Evolutionary conservation across 2,329 filamentous ascomycete genomes (phyloP).

Genomic region (Aureobasidium pullulans): DNA sequence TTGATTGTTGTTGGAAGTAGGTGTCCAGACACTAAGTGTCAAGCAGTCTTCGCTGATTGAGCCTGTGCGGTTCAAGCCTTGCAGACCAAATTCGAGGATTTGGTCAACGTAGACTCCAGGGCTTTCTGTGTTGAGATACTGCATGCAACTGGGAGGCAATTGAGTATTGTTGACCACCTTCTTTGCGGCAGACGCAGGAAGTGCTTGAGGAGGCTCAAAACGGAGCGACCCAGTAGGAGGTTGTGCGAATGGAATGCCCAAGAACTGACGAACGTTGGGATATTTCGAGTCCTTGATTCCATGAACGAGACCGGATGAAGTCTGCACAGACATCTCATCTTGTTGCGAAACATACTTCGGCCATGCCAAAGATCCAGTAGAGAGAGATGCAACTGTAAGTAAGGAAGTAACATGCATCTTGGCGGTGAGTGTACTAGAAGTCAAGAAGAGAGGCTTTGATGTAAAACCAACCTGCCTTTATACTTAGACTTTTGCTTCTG

Average conservation of each 20-base stretch:
- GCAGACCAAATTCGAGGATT: slow-evolving; percentile 25
- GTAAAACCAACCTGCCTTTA: not conserved
- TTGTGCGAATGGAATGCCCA: slow-evolving; percentile 22
- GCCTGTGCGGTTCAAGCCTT: slow-evolving; percentile 24
- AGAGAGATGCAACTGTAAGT: not conserved
- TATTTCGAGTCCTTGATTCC: slow-evolving; percentile 15
- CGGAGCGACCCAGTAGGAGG: slow-evolving; percentile 20
- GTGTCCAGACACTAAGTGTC: slow-evolving; percentile 40
- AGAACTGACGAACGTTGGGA: slow-evolving; percentile 19
- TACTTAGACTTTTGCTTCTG: not conserved
- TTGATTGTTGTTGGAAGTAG: slow-evolving; percentile 18
- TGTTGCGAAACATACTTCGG: not conserved
- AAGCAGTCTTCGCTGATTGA: slow-evolving; percentile 39
- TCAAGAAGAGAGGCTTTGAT: not conserved
- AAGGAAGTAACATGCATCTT: slow-evolving; percentile 1
- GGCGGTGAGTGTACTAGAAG: not conserved
- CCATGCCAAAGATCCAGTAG: not conserved
- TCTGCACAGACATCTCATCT: slow-evolving; percentile 1
- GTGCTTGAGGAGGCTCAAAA: slow-evolving; percentile 19
- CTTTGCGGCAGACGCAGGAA: slow-evolving; percentile 18
- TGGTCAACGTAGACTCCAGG: slow-evolving; percentile 20
- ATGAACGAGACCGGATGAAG: slow-evolving; percentile 15
- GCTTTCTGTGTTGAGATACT: slow-evolving; percentile 19
- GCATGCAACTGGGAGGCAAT: slow-evolving; percentile 23
- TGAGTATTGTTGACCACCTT: slow-evolving; percentile 19